Evolutionary conservation across 768 basidiomycete species (phyloP).

Genomic region (Naganishia onofrii): DNA sequence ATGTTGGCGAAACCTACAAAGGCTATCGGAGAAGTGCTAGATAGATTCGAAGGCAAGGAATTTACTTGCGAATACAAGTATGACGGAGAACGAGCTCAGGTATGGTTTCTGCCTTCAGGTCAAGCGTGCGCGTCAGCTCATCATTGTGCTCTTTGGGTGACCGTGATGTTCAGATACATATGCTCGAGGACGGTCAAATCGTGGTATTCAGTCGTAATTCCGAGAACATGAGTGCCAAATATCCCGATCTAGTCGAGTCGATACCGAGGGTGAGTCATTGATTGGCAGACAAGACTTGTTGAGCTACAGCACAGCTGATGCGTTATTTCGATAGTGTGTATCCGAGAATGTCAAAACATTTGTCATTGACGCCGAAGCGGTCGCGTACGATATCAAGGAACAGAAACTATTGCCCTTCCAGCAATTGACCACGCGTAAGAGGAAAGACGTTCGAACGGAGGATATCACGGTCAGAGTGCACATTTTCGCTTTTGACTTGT

Average conservation of each 20-base stretch:
- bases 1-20: conserved; percentile 99
- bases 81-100: conserved; percentile 95
- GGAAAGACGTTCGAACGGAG: conserved; percentile 96
- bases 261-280: conserved; percentile 66
- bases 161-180: conserved; percentile 68
- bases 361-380: conserved; percentile 93
- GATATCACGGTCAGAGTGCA: conserved; percentile 97
- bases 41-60: conserved; percentile 88
- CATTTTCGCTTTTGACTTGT: conserved; percentile 89
- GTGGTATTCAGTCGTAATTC: conserved; percentile 96
- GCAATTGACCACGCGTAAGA: conserved; percentile 86
- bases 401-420: conserved; percentile 95
- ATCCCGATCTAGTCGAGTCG: conserved; percentile 95
- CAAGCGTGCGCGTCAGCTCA: not conserved
- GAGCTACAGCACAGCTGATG: too few relatives aligned
- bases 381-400: conserved; percentile 82
- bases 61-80: conserved; percentile 99
- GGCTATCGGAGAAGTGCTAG: conserved; percentile 94
- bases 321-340: conserved; percentile 64
- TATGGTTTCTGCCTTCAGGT: conserved; percentile 40
- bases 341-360: conserved; percentile 80
- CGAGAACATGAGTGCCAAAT: conserved; percentile 99
- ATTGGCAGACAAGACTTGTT: too few relatives aligned
- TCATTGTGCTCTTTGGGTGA: not conserved
- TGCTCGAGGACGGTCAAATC: conserved; percentile 73